Evolutionary conservation across 2,329 filamentous ascomycete species (phyloP), one percentile per base, ranked within the genome.

Genomic region (Penicillium fuscoglaucum): DNA sequence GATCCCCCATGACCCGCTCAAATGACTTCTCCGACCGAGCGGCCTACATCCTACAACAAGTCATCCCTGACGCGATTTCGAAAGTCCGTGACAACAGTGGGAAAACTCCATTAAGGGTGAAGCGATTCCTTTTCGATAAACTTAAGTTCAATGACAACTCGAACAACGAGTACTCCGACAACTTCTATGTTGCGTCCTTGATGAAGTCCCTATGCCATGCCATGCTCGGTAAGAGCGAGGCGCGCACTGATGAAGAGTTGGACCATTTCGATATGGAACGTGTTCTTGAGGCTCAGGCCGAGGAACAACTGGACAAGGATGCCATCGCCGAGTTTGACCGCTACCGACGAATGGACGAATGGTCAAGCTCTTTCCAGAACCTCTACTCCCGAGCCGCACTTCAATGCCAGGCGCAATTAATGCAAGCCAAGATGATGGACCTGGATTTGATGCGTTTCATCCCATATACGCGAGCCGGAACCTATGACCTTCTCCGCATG

Each of bases 141-240:
- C 80, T 99, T 35, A 88, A 90, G 49, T 93, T 92, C 78, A 99
- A 99, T 71, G 93, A 99, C 76, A 99, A 99, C 71, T 88, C 90
- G 2, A 89, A 90, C 60, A 99, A 99, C 67, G 80, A 79, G 50
- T 96, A 86, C 70, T 96, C 93, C 6, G 96, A 99, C 69, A 89
- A 93, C 61, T 87, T 90, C 68, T 99, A 97, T 71, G 86, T 99
- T 54, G 87, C 91, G 8, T 89, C 84, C 24, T 81, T 99, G 26
- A 89, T 99, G 79, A 78, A 74, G 39, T 84, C 84, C 40, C 73
- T 89, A 6, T 81, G 84, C 6, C 79, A 85, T 61, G 81, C 83
- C 10, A 74, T 88, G 55, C 76, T 83, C 1, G 77, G 77, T 2
- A 72, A 71, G 59, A 65, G 66, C n/a, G 72, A 78, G 67, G 66